Percentiles rank a stretch among this genome's conserved stretches.
phyloP scores from a whole-genome alignment of 2,329 filamentous ascomycete species.

The Exophiala dermatitidis region DNA sequence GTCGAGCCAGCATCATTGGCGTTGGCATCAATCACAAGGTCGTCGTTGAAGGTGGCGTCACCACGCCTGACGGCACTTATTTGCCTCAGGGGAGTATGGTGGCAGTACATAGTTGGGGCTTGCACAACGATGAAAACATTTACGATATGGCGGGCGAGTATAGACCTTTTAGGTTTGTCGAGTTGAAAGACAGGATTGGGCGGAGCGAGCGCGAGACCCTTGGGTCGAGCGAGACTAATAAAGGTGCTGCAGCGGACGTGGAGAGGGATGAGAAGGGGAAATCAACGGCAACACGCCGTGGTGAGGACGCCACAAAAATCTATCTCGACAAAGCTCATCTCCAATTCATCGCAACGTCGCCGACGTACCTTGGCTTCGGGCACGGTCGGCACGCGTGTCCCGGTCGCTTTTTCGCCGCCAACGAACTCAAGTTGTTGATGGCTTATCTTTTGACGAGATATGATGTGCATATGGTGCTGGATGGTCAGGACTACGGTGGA shows the following conservation, averaged over 20 bases:
- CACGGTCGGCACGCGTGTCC: slow-evolving; percentile 46
- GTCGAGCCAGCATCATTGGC: slow-evolving; percentile 36
- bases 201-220: no score
- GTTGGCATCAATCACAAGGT: slow-evolving; percentile 29
- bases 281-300: no score
- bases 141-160: slow-evolving; percentile 40
- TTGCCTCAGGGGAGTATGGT: slow-evolving; percentile 43
- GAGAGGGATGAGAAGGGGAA: no score
- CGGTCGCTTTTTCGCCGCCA: slow-evolving; percentile 29
- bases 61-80: slow-evolving; percentile 38
- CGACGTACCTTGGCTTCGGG: slow-evolving; percentile 49
- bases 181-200: slow-evolving; percentile 32
- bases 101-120: slow-evolving; percentile 40
- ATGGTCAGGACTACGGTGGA: neutral
- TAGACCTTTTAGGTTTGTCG: slow-evolving; percentile 46
- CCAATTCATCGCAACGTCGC: slow-evolving; percentile 47
- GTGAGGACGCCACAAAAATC: neutral
- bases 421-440: slow-evolving; percentile 28
- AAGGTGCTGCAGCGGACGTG: no score
- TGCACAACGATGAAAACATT: slow-evolving; percentile 43
- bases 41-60: slow-evolving; percentile 25
- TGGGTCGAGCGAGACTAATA: no score
- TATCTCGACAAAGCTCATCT: slow-evolving; percentile 5
- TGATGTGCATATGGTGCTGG: slow-evolving; percentile 24
- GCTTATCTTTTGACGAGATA: slow-evolving; percentile 30